A percentile compares a stretch with the other conserved stretches of the same genome.
phyloP scores from a whole-genome alignment of 2,329 filamentous ascomycete genomes.

The Cercospora canescens region DNA sequence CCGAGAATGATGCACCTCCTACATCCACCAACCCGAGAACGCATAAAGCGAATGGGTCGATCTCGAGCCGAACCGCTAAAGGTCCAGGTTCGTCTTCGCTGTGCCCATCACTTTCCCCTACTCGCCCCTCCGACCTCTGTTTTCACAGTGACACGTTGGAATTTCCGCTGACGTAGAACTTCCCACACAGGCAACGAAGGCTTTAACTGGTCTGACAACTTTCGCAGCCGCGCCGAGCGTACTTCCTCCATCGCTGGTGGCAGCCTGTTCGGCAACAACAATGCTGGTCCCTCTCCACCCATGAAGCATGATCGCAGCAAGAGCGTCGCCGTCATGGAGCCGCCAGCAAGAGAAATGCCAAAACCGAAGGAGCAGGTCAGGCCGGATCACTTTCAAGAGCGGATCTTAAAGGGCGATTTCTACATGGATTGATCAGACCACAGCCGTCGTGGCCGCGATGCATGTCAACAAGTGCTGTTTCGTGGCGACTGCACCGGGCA shows the following conservation, averaged over 20 bases:
- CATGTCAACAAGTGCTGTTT: background rate
- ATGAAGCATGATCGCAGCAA: constrained; percentile 64
- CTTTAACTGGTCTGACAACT: constrained; percentile 96
- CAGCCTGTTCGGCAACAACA: constrained; percentile 44
- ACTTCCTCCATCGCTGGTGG: constrained; percentile 57
- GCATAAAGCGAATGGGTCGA: constrained; percentile 40
- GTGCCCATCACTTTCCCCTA: constrained; percentile 18
- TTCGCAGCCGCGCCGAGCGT: constrained; percentile 88
- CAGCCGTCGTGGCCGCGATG: constrained; percentile 39
- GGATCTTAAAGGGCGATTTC: constrained; percentile 96
- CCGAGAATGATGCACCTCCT: constrained; percentile 20
- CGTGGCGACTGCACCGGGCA: background rate
- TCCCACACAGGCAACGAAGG: constrained; percentile 68
- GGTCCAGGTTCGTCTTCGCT: constrained; percentile 58
- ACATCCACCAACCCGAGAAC: constrained; percentile 17
- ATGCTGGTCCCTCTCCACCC: constrained; percentile 9
- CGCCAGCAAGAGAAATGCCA: constrained; percentile 48
- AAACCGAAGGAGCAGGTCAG: constrained; percentile 59
- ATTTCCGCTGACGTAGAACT: constrained; percentile 44
- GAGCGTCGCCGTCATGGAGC: constrained; percentile 65
- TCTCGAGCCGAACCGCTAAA: constrained; percentile 55
- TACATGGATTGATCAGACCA: constrained; percentile 70
- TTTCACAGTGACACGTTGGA: background rate
- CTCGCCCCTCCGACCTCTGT: constrained; percentile 21
- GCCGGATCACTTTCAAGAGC: constrained; percentile 92